Evolutionary conservation across 805 yeast species (phyloP), one percentile per base, ranked within the genome.

Genomic region (Candida multigemmis): DNA sequence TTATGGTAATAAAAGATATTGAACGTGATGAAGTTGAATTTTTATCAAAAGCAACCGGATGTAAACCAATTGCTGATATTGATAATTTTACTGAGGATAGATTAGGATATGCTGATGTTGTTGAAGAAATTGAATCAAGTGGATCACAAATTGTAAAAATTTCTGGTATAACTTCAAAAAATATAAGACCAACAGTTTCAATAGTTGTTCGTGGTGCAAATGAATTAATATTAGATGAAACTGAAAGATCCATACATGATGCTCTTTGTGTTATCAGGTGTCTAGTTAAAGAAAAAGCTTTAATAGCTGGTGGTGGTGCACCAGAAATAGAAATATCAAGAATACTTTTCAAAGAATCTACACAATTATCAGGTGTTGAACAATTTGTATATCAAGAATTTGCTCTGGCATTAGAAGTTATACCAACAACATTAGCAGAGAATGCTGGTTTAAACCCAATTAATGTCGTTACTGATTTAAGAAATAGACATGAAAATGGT

Each of bases 291-390:
- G 85, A 83, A 51, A 79, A 72, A 47, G 94, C 87, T 1, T 63
- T 82, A 48, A 86, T 91, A 59, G 96, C 97, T 9, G 99, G 99
- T 44, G 99, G 98, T 37, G 98, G 97, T 44, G 97, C 98, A 5
- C 94, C 97, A 24, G 96, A 86, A 58, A 75, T 86, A 38, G 96
- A 87, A 62, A 77, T 84, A 6, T 74, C 95, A 7, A 73, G 89
- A 37, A 71, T 71, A 9, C 59, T 86, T 39, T 61, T 71, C 41
- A 75, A 73, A 40, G 94, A 85, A 52, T 68, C 93, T 16, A 68
- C 75, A 37, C 60, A 71, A 28, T 64, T 80, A 39, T 71, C 82
- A 12, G 96, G 96, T 26, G 82, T 84, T 7, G 94, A 86, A 53
- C 87, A 89, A 30, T 74, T 84, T 37, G 87, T 93, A 42, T 87